Base-by-base conservation (phyloP, 2,329 filamentous ascomycete genomes). In the Colletotrichum tropicicola region DNA sequence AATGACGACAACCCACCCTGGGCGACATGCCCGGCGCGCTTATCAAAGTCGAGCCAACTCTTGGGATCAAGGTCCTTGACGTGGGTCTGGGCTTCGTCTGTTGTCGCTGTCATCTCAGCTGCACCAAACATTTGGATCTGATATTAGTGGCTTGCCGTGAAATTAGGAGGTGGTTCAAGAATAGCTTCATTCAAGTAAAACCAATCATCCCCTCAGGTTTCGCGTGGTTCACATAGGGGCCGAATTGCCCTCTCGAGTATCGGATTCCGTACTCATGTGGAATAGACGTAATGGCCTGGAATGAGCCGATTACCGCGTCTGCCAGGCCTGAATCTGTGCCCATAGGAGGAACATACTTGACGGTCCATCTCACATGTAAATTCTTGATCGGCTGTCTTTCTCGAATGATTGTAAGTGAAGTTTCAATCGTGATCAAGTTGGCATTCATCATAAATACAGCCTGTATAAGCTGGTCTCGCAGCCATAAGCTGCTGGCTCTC, bases 1-100 rank as follows among this genome's bases (percentile, higher is more conserved):
- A n/a, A 53, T 43, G 49, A n/a, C 7, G 43, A 52, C 41, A 47
- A 48, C 28, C 58, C 52, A 53, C 54, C 48, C 25, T 25, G 48
- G 30, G n/a, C 39, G 17, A 39, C 30, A 48, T 30, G 23, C 41
- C 41, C 23, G 19, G 30, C 43, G 19, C 21, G 28, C 41, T 35
- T 28, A 15, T 48, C 43, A 21, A 39, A 48, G 21, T 28, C 21
- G 41, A 35, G 51, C 51, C 21, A 25, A 25, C 41, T 41, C n/a
- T 37, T n/a, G n/a, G n/a, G n/a, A n/a, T n/a, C n/a, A n/a, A n/a
- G n/a, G n/a, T n/a, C n/a, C n/a, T n/a, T n/a, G n/a, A 7, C 25
- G 21, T 10, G 19, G 19, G 8, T 12, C 17, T 30, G 3, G 21
- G 17, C 21, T 35, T 15, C 23, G 21, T 48, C 35, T 55, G 19